Percentiles rank a stretch among this genome's conserved stretches.
These are phyloP conservation scores for Aquilaria yunnanensis DNA, from an alignment of 345 rosid genomes.

Conservation along the genomic window DNA sequence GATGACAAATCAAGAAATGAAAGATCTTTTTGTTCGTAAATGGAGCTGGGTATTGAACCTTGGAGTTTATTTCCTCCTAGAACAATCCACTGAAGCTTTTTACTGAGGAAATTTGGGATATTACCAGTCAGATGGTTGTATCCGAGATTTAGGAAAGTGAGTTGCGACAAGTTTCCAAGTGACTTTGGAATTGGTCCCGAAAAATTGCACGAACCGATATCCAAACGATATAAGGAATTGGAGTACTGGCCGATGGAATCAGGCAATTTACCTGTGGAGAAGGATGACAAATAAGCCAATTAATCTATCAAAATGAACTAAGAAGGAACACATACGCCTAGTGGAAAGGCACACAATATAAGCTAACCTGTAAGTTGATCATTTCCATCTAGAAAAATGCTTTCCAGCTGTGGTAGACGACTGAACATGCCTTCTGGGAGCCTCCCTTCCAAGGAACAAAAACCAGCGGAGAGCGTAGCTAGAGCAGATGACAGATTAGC, in stretches of 20 bases:
- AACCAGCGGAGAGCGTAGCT: not conserved
- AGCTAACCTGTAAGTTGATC: no score
- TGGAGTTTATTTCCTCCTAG: not conserved
- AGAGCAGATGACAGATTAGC: constrained; percentile 13
- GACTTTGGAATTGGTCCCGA: not conserved
- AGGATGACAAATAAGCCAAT: no score
- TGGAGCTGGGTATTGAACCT: no score
- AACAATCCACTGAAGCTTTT: not conserved
- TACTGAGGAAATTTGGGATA: not conserved
- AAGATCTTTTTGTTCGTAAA: no score
- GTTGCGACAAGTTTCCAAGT: not conserved
- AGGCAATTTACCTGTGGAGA: no score
- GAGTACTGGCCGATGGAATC: not conserved
- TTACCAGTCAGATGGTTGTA: not conserved
- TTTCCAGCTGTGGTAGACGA: not conserved
- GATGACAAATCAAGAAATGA: no score
- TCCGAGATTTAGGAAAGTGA: not conserved
- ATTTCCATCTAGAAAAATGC: no score
- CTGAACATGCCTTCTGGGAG: not conserved
- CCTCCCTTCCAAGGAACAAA: constrained; percentile 2
- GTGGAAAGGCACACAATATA: no score
- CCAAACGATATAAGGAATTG: not conserved
- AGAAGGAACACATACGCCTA: no score
- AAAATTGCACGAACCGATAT: not conserved
- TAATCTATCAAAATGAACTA: no score